Evolutionary conservation across 176 grass and related monocot genomes (phyloP).

Genomic region (Zea luxurians): DNA sequence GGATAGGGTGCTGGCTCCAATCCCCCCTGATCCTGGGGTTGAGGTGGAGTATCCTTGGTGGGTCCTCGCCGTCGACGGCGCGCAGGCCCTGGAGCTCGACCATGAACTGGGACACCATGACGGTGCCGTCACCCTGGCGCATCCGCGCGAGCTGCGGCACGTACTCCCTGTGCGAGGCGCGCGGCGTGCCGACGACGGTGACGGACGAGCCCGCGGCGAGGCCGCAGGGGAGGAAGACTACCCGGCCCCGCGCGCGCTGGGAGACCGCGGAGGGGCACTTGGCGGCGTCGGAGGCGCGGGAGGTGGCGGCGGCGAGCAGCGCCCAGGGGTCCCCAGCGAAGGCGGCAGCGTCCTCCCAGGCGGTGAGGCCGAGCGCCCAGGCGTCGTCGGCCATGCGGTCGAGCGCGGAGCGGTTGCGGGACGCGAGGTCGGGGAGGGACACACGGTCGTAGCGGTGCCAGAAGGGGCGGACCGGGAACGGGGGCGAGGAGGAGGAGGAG

Average conservation of each 20-base stretch:
- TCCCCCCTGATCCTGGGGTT: slow-evolving; percentile 86
- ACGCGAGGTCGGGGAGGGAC: slow-evolving; percentile 42
- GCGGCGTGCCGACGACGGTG: slow-evolving; percentile 69
- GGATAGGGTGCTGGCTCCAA: slow-evolving; percentile 82
- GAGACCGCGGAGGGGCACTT: slow-evolving; percentile 60
- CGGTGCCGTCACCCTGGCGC: slow-evolving; percentile 50
- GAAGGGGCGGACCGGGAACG: slow-evolving; percentile 50
- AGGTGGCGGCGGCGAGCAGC: slow-evolving; percentile 31
- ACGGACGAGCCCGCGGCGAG: slow-evolving; percentile 74
- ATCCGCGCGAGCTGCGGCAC: slow-evolving; percentile 61
- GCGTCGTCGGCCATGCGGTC: slow-evolving; percentile 84
- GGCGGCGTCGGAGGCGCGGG: slow-evolving; percentile 29
- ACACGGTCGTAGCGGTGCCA: slow-evolving; percentile 60
- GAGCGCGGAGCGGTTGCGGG: slow-evolving; percentile 44
- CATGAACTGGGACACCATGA: slow-evolving; percentile 88
- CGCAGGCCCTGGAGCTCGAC: slow-evolving; percentile 85
- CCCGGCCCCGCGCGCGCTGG: slow-evolving; percentile 44
- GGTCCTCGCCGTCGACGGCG: slow-evolving; percentile 77
- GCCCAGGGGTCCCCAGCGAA: slow-evolving; percentile 49
- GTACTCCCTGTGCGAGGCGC: slow-evolving; percentile 67
- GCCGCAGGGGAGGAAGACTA: slow-evolving; percentile 88
- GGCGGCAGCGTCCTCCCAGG: slow-evolving; percentile 63
- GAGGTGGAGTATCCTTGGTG: slow-evolving; percentile 83
- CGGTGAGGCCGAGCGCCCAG: slow-evolving; percentile 68
- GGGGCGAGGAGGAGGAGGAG: slow-evolving; percentile 1